Percentiles rank a stretch among this genome's conserved stretches.
Evolutionary conservation across 129 eudicot species (phyloP).

Genomic region (Helianthus tuberosus): DNA sequence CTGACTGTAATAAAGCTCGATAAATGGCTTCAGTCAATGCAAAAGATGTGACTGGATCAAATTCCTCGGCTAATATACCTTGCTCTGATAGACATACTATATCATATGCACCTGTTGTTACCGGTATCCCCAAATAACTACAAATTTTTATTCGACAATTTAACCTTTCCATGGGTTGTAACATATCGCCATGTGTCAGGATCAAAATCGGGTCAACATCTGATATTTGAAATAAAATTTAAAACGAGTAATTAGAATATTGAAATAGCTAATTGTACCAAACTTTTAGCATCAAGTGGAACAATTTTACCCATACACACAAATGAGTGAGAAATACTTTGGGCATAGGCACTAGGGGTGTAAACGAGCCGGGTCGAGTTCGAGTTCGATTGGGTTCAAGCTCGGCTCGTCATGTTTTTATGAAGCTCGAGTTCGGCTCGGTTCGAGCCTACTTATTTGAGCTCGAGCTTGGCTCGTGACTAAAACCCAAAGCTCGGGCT

Average conservation of each 20-base stretch:
- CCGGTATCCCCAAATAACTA: slow-evolving; percentile 53
- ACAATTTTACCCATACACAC: too few species aligned
- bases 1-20: slow-evolving; percentile 52
- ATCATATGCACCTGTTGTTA: slow-evolving; percentile 69
- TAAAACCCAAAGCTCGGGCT: too few species aligned
- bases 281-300: not conserved
- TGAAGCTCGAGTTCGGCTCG: too few species aligned
- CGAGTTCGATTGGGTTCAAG: too few species aligned
- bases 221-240: slow-evolving; percentile 20
- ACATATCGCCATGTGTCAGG: slow-evolving; percentile 70
- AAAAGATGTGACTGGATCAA: slow-evolving; percentile 55
- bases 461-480: too few species aligned
- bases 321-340: too few species aligned
- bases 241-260: not conserved
- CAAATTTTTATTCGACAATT: slow-evolving; percentile 60
- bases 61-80: slow-evolving; percentile 64
- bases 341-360: too few species aligned
- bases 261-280: not conserved
- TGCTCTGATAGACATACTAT: slow-evolving; percentile 61
- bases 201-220: slow-evolving; percentile 69
- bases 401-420: too few species aligned
- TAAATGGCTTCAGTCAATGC: slow-evolving; percentile 66
- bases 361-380: too few species aligned
- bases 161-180: slow-evolving; percentile 55
- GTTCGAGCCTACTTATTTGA: too few species aligned